Evolutionary conservation across 164 flowering plant genomes (phyloP).

Genomic region (Magnolia changhungtana): DNA sequence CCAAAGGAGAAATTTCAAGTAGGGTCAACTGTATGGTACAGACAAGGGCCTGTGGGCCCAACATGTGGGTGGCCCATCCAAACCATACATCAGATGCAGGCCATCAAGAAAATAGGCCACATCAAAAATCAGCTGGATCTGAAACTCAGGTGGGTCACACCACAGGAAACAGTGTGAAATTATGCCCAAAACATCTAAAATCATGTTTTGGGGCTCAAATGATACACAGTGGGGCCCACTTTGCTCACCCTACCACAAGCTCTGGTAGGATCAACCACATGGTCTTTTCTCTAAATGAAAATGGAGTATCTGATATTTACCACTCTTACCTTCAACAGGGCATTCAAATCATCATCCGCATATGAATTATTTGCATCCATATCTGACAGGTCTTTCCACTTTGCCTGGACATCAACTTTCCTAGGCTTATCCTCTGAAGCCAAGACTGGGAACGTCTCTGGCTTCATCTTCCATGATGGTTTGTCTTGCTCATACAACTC

Average conservation of each 20-base stretch:
- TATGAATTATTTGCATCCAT: conserved; percentile 26
- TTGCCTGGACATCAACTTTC: conserved; percentile 32
- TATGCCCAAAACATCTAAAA: no score
- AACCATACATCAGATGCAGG: no score
- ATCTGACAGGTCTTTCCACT: conserved; percentile 35
- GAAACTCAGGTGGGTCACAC: no score
- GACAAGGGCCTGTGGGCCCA: no score
- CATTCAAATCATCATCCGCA: conserved; percentile 61
- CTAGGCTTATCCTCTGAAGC: conserved; percentile 33
- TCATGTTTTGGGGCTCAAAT: no score
- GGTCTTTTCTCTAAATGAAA: background rate
- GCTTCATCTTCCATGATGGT: conserved; percentile 33
- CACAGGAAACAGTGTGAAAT: no score
- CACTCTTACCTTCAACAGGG: conserved; percentile 59
- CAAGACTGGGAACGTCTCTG: conserved; percentile 25
- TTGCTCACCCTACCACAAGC: no score
- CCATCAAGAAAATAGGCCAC: no score
- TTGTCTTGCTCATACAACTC: conserved; percentile 44
- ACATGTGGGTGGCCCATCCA: no score
- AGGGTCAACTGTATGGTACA: background rate
- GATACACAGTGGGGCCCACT: no score
- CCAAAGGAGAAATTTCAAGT: background rate
- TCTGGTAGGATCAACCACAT: no score
- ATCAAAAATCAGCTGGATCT: no score
- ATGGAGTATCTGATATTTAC: conserved; percentile 1